phyloP scores from a whole-genome alignment of 2,329 filamentous ascomycete species.

The Penicillium sp. region DNA sequence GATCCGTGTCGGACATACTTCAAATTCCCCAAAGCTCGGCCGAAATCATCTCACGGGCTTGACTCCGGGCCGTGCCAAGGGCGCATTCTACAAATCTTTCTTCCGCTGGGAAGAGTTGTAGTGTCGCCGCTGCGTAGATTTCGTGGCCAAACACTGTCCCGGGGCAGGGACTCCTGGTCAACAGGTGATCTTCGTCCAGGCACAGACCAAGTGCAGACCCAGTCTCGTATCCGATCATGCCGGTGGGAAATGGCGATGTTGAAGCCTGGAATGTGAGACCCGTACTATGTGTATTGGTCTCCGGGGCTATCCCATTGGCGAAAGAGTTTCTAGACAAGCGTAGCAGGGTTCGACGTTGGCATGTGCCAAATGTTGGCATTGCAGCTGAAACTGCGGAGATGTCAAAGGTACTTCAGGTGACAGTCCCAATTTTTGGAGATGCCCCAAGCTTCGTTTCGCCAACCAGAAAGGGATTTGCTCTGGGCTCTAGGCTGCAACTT shows the following conservation, averaged over 20 bases:
- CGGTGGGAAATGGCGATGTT: conserved; percentile 28
- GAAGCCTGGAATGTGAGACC: background rate
- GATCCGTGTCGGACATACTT: conserved; percentile 53
- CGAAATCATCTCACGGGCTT: conserved; percentile 44
- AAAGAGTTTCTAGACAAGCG: background rate
- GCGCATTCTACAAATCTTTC: conserved; percentile 35
- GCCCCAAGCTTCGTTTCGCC: background rate
- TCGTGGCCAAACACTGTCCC: conserved; percentile 44
- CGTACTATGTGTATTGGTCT: background rate
- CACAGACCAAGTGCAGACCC: conserved; percentile 41
- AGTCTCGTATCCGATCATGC: conserved; percentile 36
- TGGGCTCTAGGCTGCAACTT: background rate
- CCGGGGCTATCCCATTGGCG: too few relatives aligned
- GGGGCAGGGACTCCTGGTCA: conserved; percentile 45
- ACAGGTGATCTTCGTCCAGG: conserved; percentile 41
- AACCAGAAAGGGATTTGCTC: background rate
- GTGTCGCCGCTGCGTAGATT: conserved; percentile 33
- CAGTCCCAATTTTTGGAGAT: background rate
- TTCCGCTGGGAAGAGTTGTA: conserved; percentile 35
- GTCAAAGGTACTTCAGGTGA: background rate
- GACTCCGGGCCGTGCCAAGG: conserved; percentile 44
- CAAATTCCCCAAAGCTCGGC: conserved; percentile 46
- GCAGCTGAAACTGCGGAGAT: background rate
- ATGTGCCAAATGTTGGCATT: background rate
- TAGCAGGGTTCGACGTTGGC: background rate